phyloP scores from a whole-genome alignment of 2,329 filamentous ascomycete genomes.

The Xylariaceae sp. region DNA sequence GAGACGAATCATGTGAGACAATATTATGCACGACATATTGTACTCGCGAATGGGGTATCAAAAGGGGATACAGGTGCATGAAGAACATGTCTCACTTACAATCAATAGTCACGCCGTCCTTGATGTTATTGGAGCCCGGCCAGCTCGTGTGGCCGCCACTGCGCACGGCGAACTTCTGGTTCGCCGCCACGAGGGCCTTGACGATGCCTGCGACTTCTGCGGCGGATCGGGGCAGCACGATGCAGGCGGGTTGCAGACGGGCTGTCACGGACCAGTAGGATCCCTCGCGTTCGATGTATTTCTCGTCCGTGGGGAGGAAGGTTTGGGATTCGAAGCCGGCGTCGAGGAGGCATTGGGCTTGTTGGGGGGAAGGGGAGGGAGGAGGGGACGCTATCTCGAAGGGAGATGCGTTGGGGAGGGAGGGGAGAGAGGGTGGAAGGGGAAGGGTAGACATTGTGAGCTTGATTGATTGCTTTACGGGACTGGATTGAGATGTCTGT shows the following conservation, averaged over 20 bases:
- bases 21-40: background rate
- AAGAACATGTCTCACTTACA: slow-evolving; percentile 2
- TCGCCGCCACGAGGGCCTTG: slow-evolving; percentile 4
- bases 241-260: slow-evolving; percentile 10
- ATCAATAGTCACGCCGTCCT: slow-evolving; percentile 40
- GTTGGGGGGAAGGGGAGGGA: background rate
- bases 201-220: slow-evolving; percentile 6
- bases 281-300: slow-evolving; percentile 9
- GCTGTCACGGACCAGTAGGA: slow-evolving; percentile 14
- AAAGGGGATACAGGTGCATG: background rate
- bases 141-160: slow-evolving; percentile 40
- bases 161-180: slow-evolving; percentile 37
- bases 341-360: background rate
- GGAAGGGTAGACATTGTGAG: too few relatives aligned
- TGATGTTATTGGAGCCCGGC: slow-evolving; percentile 37
- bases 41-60: too few relatives aligned
- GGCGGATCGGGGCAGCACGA: slow-evolving; percentile 8
- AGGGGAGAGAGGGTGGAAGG: too few relatives aligned
- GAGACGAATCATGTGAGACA: background rate
- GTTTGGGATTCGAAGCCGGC: background rate
- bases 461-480: too few relatives aligned
- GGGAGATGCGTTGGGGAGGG: too few relatives aligned
- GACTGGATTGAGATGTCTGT: too few relatives aligned
- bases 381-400: too few relatives aligned
- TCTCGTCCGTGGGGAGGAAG: background rate